These are phyloP conservation scores for Trichoderma gamsii DNA, from an alignment of 495 filamentous ascomycete genomes.

Conservation along the genomic window DNA sequence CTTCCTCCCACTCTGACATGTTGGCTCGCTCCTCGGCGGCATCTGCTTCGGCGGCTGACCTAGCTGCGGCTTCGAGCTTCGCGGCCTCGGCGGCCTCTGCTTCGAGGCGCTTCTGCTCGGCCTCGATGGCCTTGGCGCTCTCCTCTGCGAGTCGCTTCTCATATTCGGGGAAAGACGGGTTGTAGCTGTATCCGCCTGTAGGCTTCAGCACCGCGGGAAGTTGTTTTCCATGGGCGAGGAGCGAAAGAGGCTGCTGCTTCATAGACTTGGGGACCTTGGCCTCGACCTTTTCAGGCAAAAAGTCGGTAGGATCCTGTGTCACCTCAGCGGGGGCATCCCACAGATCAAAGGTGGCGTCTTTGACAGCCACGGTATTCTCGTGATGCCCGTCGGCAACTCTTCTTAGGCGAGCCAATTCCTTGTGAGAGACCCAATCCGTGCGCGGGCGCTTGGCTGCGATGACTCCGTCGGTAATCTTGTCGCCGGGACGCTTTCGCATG, in stretches of 20 bases:
- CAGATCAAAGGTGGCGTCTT: slow-evolving; percentile 62
- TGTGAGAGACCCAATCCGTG: slow-evolving; percentile 68
- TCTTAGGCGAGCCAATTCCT: slow-evolving; percentile 70
- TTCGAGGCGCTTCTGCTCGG: slow-evolving; percentile 69
- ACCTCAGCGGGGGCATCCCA: slow-evolving; percentile 57
- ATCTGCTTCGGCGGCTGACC: slow-evolving; percentile 54
- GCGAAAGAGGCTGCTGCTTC: slow-evolving; percentile 67
- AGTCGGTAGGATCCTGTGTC: slow-evolving; percentile 40
- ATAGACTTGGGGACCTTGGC: slow-evolving; percentile 71
- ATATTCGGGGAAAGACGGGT: slow-evolving; percentile 81
- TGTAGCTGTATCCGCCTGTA: slow-evolving; percentile 80
- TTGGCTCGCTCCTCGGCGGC: slow-evolving; percentile 62
- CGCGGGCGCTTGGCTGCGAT: slow-evolving; percentile 65
- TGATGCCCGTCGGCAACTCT: slow-evolving; percentile 69
- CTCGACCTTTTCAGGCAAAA: slow-evolving; percentile 55
- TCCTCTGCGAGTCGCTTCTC: slow-evolving; percentile 64
- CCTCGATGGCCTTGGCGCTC: slow-evolving; percentile 69
- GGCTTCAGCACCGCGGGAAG: slow-evolving; percentile 76
- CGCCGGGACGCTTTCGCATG: slow-evolving; percentile 62
- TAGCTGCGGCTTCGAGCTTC: slow-evolving; percentile 47
- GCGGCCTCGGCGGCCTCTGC: slow-evolving; percentile 56
- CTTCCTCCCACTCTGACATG: slow-evolving; percentile 67
- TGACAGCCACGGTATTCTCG: slow-evolving; percentile 46
- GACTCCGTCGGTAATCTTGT: slow-evolving; percentile 56
- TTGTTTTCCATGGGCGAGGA: slow-evolving; percentile 68